These are phyloP conservation scores for Artemisia annua DNA, from an alignment of 129 eudicot species.

Conservation along the genomic window DNA sequence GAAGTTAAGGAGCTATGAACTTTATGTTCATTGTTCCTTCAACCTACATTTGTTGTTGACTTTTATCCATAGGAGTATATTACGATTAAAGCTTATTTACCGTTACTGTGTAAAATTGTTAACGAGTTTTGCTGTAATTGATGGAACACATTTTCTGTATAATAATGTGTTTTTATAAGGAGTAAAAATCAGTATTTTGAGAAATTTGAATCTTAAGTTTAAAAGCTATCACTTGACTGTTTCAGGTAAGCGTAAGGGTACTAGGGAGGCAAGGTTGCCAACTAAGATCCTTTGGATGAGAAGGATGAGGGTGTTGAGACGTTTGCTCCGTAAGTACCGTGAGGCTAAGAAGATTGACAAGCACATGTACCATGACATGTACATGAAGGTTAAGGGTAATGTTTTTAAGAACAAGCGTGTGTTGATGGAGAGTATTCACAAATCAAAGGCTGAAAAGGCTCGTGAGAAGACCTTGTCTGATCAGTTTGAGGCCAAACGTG, in stretches of 20 bases:
- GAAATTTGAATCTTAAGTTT: too few relatives aligned
- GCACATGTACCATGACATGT: slow-evolving; percentile 45
- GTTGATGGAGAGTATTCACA: slow-evolving; percentile 45
- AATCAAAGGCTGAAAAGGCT: slow-evolving; percentile 44
- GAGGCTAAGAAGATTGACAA: slow-evolving; percentile 46
- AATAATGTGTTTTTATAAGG: too few relatives aligned
- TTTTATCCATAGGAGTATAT: too few relatives aligned
- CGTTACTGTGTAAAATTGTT: too few relatives aligned
- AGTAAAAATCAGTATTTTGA: too few relatives aligned
- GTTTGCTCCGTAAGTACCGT: slow-evolving; percentile 37
- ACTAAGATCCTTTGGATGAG: slow-evolving; percentile 51
- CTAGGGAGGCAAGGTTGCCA: slow-evolving; percentile 41
- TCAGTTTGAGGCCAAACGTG: slow-evolving; percentile 44
- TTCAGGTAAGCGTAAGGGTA: slow-evolving; percentile 44
- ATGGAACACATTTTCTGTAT: too few relatives aligned
- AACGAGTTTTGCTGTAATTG: too few relatives aligned
- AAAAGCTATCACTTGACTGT: too few relatives aligned
- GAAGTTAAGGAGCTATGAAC: too few relatives aligned
- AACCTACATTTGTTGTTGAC: too few relatives aligned
- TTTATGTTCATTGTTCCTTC: too few relatives aligned
- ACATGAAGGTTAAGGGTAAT: slow-evolving; percentile 58
- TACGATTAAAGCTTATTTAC: too few relatives aligned
- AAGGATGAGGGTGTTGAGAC: slow-evolving; percentile 41
- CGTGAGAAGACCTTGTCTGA: slow-evolving; percentile 43
- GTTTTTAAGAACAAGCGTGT: slow-evolving; percentile 48